A percentile compares a stretch with the other conserved stretches of the same genome.
Conservation (phyloP, 306 rosid genomes). For the Astragalus membranaceus region DNA sequence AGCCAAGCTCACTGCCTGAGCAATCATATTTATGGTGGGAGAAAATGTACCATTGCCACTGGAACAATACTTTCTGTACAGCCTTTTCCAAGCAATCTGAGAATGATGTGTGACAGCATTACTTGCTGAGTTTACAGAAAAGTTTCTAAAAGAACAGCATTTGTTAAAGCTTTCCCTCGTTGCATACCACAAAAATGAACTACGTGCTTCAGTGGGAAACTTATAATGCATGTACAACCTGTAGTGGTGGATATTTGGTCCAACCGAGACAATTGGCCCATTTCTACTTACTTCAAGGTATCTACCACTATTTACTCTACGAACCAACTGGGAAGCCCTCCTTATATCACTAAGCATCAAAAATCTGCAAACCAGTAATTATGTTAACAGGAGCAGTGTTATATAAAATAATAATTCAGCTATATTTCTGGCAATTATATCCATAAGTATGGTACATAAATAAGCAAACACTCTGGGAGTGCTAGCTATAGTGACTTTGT, state of each 20-base stretch:
- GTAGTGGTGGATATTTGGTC: constrained; percentile 43
- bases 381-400: not conserved
- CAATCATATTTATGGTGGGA: constrained; percentile 53
- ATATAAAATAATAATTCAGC: too few relatives aligned
- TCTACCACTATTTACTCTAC: constrained; percentile 34
- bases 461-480: not conserved
- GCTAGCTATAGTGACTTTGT: not conserved
- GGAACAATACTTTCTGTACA: constrained; percentile 46
- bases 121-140: constrained; percentile 36
- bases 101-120: constrained; percentile 40
- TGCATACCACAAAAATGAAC: constrained; percentile 35
- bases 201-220: constrained; percentile 32
- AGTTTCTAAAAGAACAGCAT: constrained; percentile 30
- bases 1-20: constrained; percentile 88
- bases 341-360: constrained; percentile 55
- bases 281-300: constrained; percentile 34
- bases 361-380: constrained; percentile 48
- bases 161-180: constrained; percentile 29
- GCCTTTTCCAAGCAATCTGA: constrained; percentile 61
- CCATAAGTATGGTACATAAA: not conserved
- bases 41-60: constrained; percentile 30
- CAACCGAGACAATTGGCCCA: constrained; percentile 40
- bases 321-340: constrained; percentile 37
- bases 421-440: not conserved
- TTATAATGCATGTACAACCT: constrained; percentile 35